These are phyloP conservation scores for Xylariaceae sp. DNA, from an alignment of 2,329 filamentous ascomycete genomes.

Conservation along the genomic window DNA sequence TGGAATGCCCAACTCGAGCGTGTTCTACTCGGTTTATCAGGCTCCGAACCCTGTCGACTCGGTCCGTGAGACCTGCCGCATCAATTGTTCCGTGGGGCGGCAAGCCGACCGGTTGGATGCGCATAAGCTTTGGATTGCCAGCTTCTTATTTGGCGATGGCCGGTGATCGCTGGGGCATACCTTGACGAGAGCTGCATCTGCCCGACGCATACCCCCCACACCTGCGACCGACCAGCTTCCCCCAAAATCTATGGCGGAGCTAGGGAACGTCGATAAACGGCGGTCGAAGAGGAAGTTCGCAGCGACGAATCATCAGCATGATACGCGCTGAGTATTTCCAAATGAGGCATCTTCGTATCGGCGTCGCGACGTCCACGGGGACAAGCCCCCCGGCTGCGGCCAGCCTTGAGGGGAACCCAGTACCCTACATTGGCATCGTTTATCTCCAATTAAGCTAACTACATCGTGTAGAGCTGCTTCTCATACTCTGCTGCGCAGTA, in stretches of 20 bases:
- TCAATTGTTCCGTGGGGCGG: background rate
- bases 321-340: background rate
- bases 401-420: background rate
- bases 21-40: slow-evolving; percentile 7
- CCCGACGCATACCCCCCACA: slow-evolving; percentile 1
- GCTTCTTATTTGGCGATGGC: too few relatives aligned
- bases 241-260: background rate
- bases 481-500: too few relatives aligned
- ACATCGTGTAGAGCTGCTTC: too few relatives aligned
- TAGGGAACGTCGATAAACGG: background rate
- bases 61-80: background rate
- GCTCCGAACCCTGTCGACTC: slow-evolving; percentile 7
- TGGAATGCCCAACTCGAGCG: background rate
- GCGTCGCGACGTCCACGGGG: slow-evolving; percentile 1
- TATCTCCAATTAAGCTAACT: background rate
- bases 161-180: background rate
- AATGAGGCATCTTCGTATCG: slow-evolving; percentile 2
- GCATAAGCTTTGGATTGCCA: background rate
- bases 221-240: background rate
- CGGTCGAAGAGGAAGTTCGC: background rate
- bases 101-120: background rate
- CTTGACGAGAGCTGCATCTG: slow-evolving; percentile 9
- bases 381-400: slow-evolving; percentile 5
- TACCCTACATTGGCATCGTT: slow-evolving; percentile 17
- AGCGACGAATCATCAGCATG: slow-evolving; percentile 4